Evolutionary conservation across 75 land plant genomes (phyloP).

Genomic region (Pinus taeda): DNA sequence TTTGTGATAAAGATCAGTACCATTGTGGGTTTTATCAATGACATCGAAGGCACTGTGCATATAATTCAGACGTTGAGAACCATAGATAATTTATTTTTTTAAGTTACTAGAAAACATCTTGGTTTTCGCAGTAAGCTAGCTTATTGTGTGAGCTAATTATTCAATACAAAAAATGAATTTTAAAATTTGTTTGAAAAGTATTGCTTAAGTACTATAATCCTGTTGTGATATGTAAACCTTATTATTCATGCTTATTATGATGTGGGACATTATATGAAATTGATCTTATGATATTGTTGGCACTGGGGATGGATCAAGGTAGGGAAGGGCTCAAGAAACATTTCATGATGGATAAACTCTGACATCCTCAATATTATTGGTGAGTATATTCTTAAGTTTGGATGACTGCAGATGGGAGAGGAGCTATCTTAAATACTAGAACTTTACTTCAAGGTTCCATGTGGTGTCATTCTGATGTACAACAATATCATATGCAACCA

Average conservation of each 20-base stretch:
- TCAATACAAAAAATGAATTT: neutral
- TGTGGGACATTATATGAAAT: neutral
- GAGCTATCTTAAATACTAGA: too few species aligned
- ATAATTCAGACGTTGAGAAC: neutral
- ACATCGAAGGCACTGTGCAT: neutral
- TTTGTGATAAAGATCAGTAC: neutral
- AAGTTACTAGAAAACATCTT: neutral
- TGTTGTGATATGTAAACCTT: neutral
- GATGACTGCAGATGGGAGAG: too few species aligned
- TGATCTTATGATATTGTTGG: neutral
- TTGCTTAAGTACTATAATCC: neutral
- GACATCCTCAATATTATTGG: too few species aligned
- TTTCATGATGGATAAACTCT: too few species aligned
- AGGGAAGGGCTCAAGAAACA: too few species aligned
- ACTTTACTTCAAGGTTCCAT: too few species aligned
- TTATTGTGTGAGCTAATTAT: too few species aligned
- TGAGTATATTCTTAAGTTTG: too few species aligned
- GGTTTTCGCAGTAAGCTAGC: neutral
- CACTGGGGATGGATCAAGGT: too few species aligned
- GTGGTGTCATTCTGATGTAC: too few species aligned
- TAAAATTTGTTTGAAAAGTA: neutral
- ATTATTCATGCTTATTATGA: neutral
- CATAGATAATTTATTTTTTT: neutral
- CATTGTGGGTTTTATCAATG: neutral
- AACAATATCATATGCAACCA: too few species aligned